These are phyloP conservation scores for Codiaeum variegatum DNA, from an alignment of 441 rosid genomes.

Conservation along the genomic window DNA sequence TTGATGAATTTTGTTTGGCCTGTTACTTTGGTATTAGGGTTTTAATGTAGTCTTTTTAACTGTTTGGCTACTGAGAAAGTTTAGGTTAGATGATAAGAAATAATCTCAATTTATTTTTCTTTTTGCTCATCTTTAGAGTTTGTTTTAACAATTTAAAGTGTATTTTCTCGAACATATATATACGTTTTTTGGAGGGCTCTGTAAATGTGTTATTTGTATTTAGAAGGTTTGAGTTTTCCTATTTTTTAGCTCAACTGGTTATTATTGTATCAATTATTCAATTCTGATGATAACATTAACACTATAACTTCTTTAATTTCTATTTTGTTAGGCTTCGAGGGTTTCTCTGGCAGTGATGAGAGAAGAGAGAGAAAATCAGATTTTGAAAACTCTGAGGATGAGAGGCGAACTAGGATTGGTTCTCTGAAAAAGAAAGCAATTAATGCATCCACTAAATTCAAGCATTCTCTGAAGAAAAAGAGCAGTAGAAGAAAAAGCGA, in stretches of 20 bases:
- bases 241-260: background rate
- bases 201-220: background rate
- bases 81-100: background rate
- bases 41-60: background rate
- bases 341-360: slow-evolving; percentile 80
- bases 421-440: slow-evolving; percentile 88
- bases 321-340: slow-evolving; percentile 73
- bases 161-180: no score
- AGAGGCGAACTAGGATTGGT: slow-evolving; percentile 91
- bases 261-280: background rate
- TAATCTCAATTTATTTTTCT: background rate
- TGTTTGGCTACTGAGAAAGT: background rate
- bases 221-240: background rate
- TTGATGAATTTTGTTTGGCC: background rate
- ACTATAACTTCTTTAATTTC: slow-evolving; percentile 7
- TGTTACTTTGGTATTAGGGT: slow-evolving; percentile 12
- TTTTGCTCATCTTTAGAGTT: background rate
- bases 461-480: slow-evolving; percentile 86
- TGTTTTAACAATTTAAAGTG: no score
- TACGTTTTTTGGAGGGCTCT: background rate
- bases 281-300: slow-evolving; percentile 1
- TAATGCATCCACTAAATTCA: slow-evolving; percentile 81
- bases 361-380: slow-evolving; percentile 92
- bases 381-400: slow-evolving; percentile 98
- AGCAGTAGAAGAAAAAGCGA: slow-evolving; percentile 76